phyloP scores from a whole-genome alignment of 169 alveolate genomes.

The Toxoplasma gondii region DNA sequence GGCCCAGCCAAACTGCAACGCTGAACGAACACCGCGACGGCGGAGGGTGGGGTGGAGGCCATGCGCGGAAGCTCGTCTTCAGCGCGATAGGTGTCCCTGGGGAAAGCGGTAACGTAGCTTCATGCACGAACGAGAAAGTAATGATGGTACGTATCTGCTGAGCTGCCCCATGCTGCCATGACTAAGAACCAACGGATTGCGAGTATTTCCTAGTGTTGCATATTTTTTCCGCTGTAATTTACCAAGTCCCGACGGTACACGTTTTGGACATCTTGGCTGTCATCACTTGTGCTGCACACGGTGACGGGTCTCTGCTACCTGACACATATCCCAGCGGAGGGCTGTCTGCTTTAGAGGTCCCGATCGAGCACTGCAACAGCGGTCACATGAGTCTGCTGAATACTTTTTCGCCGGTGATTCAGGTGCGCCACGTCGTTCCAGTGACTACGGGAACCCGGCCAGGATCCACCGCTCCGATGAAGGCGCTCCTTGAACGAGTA shows the following conservation, averaged over 20 bases:
- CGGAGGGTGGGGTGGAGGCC: slow-evolving; percentile 56
- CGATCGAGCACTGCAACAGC: no score
- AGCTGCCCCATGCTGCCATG: not conserved
- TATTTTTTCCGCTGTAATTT: not conserved
- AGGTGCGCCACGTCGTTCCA: no score
- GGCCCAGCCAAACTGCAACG: not conserved
- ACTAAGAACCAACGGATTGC: not conserved
- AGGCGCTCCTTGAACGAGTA: no score
- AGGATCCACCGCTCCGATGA: no score
- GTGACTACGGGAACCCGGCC: no score
- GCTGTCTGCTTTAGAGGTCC: no score
- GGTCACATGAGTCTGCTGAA: no score
- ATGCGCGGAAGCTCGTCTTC: slow-evolving; percentile 35
- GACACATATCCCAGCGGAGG: no score
- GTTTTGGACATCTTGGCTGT: not conserved
- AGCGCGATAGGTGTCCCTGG: not conserved
- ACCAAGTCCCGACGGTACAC: not conserved
- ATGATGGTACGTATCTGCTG: no score
- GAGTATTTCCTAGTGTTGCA: not conserved
- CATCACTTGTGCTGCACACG: no score
- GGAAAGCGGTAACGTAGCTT: not conserved
- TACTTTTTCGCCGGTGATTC: no score
- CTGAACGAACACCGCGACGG: slow-evolving; percentile 52
- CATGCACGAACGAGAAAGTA: not conserved
- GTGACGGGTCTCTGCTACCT: no score